A percentile compares a stretch with the other conserved stretches of the same genome.
phyloP scores from a whole-genome alignment of 2,329 filamentous ascomycete genomes.

The Ramichloridium luteum region DNA sequence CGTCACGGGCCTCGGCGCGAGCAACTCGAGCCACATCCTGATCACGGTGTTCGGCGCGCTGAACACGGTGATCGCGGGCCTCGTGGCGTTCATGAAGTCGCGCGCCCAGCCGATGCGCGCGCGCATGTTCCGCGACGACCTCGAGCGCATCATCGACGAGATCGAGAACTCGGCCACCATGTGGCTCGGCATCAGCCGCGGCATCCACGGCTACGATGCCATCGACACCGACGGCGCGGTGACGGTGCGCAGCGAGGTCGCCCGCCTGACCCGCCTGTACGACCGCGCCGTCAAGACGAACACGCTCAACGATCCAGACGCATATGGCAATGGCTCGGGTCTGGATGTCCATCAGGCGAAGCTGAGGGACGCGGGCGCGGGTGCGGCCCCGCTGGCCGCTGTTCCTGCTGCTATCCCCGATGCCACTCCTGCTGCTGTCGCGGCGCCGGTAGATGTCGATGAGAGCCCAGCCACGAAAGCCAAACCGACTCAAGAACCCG shows the following conservation, averaged over 20 bases:
- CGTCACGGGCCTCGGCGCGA: constrained; percentile 29
- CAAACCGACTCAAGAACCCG: constrained; percentile 2
- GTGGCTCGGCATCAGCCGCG: constrained; percentile 33
- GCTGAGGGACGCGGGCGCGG: constrained; percentile 7
- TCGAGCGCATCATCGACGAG: constrained; percentile 30
- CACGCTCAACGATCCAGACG: constrained; percentile 30
- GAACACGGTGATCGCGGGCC: constrained; percentile 31
- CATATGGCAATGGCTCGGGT: constrained; percentile 23
- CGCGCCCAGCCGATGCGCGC: constrained; percentile 30
- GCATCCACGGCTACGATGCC: constrained; percentile 34
- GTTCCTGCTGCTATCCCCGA: constrained; percentile 1
- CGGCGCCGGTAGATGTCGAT: constrained; percentile 7
- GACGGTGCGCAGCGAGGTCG: constrained; percentile 29
- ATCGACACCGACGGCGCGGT: constrained; percentile 33
- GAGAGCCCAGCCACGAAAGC: constrained; percentile 9
- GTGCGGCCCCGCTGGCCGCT: constrained; percentile 6
- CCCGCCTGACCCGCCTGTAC: constrained; percentile 26
- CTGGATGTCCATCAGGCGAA: constrained; percentile 15
- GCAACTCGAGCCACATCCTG: constrained; percentile 23
- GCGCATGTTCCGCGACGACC: constrained; percentile 30
- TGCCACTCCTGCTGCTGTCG: constrained; percentile 1
- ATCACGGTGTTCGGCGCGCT: constrained; percentile 30
- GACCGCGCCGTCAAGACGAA: constrained; percentile 28
- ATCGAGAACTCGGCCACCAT: constrained; percentile 31
- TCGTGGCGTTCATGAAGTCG: constrained; percentile 30